phyloP scores from a whole-genome alignment of 805 yeast species.

The Ogataea thermomethanolica region DNA sequence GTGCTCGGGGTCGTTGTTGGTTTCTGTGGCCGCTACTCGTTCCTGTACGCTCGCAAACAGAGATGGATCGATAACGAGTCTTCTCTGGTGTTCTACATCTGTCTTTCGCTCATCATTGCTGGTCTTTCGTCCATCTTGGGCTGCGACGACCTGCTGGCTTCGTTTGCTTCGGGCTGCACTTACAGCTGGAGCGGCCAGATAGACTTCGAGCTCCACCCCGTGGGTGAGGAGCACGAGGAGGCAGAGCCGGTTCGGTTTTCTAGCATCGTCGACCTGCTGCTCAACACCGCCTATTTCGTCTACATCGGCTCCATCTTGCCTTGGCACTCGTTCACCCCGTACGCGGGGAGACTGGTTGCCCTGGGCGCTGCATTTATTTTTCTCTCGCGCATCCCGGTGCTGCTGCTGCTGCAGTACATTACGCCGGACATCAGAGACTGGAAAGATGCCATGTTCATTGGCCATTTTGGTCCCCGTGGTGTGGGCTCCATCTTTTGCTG shows the following conservation, averaged over 20 bases:
- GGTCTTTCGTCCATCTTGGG: constrained; percentile 88
- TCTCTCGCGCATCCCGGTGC: constrained; percentile 80
- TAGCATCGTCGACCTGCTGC: constrained; percentile 79
- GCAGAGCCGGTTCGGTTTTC: constrained; percentile 60
- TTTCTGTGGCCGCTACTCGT: constrained; percentile 61
- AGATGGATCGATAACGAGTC: constrained; percentile 84
- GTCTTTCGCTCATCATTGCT: constrained; percentile 78
- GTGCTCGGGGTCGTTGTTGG: constrained; percentile 74
- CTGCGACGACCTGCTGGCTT: constrained; percentile 81
- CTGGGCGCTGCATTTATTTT: constrained; percentile 71
- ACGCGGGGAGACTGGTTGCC: constrained; percentile 76
- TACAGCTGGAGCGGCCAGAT: constrained; percentile 83
- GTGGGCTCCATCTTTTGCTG: constrained; percentile 90
- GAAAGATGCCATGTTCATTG: constrained; percentile 93
- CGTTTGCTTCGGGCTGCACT: constrained; percentile 91
- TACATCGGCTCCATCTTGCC: constrained; percentile 91
- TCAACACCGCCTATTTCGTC: constrained; percentile 83
- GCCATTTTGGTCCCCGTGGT: constrained; percentile 96
- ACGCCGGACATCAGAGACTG: constrained; percentile 87
- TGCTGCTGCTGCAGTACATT: constrained; percentile 66
- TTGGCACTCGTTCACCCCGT: constrained; percentile 72
- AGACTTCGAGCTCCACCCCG: constrained; percentile 7
- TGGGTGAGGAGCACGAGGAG: constrained; percentile 33
- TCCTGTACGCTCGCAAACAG: constrained; percentile 66
- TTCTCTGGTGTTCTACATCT: constrained; percentile 78